A percentile compares a stretch with the other conserved stretches of the same genome.
Conservation (phyloP, 371 early-diverging fungal species). For the Synchytrium microbalum region DNA sequence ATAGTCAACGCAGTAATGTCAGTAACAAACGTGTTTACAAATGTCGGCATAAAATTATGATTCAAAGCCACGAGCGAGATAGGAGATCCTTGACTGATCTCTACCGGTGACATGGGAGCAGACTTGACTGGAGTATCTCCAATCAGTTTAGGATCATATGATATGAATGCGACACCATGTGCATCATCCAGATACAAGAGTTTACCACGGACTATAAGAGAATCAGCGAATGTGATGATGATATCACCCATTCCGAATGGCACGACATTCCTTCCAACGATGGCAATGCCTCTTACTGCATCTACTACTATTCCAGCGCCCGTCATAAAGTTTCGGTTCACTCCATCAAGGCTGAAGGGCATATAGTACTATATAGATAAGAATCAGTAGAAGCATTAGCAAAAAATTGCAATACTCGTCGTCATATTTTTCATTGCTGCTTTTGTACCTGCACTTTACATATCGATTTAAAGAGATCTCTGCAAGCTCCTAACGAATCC, state of each 20-base stretch:
- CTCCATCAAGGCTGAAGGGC: neutral
- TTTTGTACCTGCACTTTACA: conserved; percentile 34
- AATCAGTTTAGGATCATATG: conserved; percentile 64
- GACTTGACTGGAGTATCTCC: conserved; percentile 63
- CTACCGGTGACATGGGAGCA: conserved; percentile 50
- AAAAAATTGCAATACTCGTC: conserved; percentile 15
- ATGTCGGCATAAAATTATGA: conserved; percentile 68
- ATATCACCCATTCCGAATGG: conserved; percentile 69
- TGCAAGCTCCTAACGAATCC: conserved; percentile 28
- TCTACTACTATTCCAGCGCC: conserved; percentile 80
- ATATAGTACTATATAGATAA: neutral
- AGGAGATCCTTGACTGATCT: conserved; percentile 50
- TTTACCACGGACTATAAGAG: conserved; percentile 34
- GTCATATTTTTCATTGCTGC: too few relatives aligned
- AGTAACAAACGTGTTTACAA: conserved; percentile 63
- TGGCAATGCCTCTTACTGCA: conserved; percentile 59
- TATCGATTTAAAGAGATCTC: conserved; percentile 27
- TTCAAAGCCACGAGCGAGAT: conserved; percentile 61
- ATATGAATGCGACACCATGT: conserved; percentile 66
- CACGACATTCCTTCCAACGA: conserved; percentile 76
- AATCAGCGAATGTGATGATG: conserved; percentile 62
- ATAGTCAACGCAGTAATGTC: conserved; percentile 73
- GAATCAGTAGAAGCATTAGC: neutral
- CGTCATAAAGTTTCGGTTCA: conserved; percentile 16
- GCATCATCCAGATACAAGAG: conserved; percentile 67